Evolutionary conservation across 2,329 filamentous ascomycete genomes (phyloP), one percentile per base, ranked within the genome.

Genomic region (Pseudocercospora crystallina): DNA sequence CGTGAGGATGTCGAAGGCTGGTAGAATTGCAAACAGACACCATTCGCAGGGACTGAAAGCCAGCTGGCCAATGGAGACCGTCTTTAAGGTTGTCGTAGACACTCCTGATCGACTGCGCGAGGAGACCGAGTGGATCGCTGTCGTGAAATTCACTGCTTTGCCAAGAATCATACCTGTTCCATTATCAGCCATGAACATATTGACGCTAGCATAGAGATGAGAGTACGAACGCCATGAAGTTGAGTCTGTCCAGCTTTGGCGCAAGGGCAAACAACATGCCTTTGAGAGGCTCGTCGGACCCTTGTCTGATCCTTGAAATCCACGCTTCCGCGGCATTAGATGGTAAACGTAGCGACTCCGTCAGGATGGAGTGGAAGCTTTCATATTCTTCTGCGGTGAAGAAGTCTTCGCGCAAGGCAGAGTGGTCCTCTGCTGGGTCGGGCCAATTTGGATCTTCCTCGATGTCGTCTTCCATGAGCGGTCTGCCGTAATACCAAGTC

Each of bases 211-310:
- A 8, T 14, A 8, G 17, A 10, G 20, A 10, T 20, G 12, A 5
- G 9, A 41, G 8, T 17, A 49, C 36, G 11, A 42, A 43, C 39
- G 47, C 31, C 10, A 54, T 54, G 35, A 58, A 53, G 33, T 55
- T 58, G n/a, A 55, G 45, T 15, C 55, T 30, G 39, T 53, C 46
- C 4, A 58, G 34, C 11, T 30, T 34, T 4, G 52, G 53, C 12
- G 46, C 39, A 10, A 55, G 37, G 2, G 52, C 52, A 26, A 56
- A 53, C 5, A 58, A 42, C 46, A 58, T 43, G 36, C 42, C 49
- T 32, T 58, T 58, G 15, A 58, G 44, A 1, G 53, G 48, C 40
- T 58, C 55, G 43, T 58, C 55, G 38, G 40, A 50, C 1, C 55
- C 55, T 10, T 52, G 42, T 32, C 34, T 13, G 4, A 49, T 47